Conservation (phyloP, 352 stramenopile genomes). For the Phytophthora macrochlamydospora region DNA sequence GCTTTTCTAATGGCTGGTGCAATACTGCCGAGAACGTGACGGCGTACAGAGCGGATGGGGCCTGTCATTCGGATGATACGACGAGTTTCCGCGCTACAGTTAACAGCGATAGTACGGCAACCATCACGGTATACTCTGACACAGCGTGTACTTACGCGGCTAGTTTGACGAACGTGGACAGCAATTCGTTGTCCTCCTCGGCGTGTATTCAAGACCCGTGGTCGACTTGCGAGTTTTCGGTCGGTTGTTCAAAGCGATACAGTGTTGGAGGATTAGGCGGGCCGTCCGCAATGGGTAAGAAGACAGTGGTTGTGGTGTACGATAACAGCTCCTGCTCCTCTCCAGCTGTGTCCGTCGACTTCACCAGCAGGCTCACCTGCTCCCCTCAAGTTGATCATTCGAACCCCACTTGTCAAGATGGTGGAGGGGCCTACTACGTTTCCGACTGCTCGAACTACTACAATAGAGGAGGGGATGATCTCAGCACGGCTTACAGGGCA, state of each 20-base stretch:
- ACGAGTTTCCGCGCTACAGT: no score
- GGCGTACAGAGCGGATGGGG: not conserved
- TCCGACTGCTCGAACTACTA: conserved; percentile 19
- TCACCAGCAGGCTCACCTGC: not conserved
- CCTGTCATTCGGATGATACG: not conserved
- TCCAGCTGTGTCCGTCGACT: not conserved
- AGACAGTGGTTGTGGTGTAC: no score
- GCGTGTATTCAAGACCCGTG: no score
- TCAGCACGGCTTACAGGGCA: not conserved
- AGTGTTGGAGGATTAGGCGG: no score
- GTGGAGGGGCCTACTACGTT: conserved; percentile 1
- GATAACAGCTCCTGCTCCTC: not conserved
- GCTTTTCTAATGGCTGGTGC: not conserved
- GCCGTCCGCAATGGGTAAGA: no score
- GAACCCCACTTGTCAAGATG: conserved; percentile 2
- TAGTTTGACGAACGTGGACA: no score
- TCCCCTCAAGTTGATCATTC: conserved; percentile 6
- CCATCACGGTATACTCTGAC: not conserved
- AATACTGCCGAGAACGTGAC: not conserved
- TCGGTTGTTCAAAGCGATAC: no score
- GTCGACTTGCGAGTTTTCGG: no score
- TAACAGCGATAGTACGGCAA: not conserved
- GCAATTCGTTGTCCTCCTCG: no score
- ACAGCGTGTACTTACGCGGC: no score
- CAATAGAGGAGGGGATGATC: not conserved